Conservation (phyloP, 495 filamentous ascomycete genomes). For the Penicillium odoratum region DNA sequence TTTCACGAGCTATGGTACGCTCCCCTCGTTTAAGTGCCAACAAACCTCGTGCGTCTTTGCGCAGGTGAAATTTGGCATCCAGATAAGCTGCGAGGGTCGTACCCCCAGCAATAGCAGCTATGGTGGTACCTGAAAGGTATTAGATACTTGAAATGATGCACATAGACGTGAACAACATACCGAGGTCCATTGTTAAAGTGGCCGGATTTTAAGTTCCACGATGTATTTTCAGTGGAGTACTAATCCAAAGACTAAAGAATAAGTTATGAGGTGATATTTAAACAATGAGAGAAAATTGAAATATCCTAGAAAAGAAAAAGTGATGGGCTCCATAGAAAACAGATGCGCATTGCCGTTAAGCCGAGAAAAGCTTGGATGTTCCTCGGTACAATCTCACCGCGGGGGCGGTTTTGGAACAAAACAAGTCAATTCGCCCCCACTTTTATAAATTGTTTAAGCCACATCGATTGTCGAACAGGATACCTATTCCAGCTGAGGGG, state of each 20-base stretch:
- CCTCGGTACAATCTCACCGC: neutral
- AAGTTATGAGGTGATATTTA: neutral
- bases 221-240: too few relatives aligned
- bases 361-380: neutral
- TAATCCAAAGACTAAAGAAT: neutral
- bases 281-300: neutral
- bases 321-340: neutral
- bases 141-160: neutral
- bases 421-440: neutral
- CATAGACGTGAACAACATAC: neutral
- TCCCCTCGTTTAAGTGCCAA: slow-evolving; percentile 31
- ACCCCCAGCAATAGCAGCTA: slow-evolving; percentile 39
- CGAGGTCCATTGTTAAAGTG: neutral
- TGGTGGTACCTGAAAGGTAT: slow-evolving; percentile 19
- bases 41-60: slow-evolving; percentile 55
- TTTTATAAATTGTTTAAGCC: neutral
- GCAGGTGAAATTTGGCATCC: slow-evolving; percentile 67
- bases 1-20: slow-evolving; percentile 36
- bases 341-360: neutral
- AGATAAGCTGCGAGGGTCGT: slow-evolving; percentile 59
- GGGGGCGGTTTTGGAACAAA: too few relatives aligned
- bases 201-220: too few relatives aligned
- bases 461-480: neutral
- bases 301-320: neutral
- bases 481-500: neutral